phyloP scores from a whole-genome alignment of 768 basidiomycete species.

The Multifurca ochricompacta region DNA sequence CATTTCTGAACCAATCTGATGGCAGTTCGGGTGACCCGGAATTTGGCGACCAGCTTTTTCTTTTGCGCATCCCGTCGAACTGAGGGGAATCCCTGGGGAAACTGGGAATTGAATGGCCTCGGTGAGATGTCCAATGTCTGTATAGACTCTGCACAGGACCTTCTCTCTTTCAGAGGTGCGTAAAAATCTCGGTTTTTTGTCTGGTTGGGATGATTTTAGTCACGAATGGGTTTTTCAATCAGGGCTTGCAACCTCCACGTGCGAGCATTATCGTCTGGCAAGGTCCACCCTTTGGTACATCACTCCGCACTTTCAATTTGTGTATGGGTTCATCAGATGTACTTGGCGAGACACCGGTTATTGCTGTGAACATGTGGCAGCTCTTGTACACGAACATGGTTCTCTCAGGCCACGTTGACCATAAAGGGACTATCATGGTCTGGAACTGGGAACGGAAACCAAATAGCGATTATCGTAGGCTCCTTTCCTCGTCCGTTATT shows the following conservation, averaged over 20 bases:
- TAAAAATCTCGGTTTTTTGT: too few species aligned
- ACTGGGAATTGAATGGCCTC: conserved; percentile 14
- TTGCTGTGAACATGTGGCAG: conserved; percentile 6
- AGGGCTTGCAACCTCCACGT: conserved; percentile 6
- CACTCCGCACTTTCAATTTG: conserved; percentile 2
- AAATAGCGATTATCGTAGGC: conserved; percentile 4
- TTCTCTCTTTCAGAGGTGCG: conserved; percentile 12
- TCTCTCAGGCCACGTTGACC: neutral
- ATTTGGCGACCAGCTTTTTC: neutral
- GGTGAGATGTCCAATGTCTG: conserved; percentile 9
- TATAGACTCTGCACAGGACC: conserved; percentile 14
- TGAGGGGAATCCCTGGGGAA: conserved; percentile 12
- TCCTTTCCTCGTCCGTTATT: too few species aligned
- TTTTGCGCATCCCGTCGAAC: conserved; percentile 10
- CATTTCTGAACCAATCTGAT: conserved; percentile 2
- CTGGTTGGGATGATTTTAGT: neutral
- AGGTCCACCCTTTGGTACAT: conserved; percentile 1
- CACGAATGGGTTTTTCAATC: neutral
- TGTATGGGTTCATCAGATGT: neutral
- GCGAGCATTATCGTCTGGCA: conserved; percentile 8
- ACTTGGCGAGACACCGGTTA: neutral
- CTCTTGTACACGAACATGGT: neutral
- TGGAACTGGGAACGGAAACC: conserved; percentile 14
- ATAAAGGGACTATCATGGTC: neutral
- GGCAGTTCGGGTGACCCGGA: neutral